Base-by-base conservation (phyloP, 352 stramenopile genomes). In the Phytophthora multivora region DNA sequence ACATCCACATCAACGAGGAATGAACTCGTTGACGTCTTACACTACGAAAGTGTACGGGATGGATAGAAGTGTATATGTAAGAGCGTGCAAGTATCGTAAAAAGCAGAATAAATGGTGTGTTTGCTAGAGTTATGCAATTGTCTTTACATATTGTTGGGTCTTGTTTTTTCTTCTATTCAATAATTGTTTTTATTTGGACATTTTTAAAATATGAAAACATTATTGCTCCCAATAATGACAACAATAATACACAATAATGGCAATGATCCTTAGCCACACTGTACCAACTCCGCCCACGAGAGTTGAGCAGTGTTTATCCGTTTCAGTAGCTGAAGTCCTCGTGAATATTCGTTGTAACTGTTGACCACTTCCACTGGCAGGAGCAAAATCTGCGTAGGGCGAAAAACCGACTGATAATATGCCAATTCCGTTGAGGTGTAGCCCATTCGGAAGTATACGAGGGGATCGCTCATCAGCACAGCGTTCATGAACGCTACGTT, bases 401-500 rank as follows among this genome's bases (percentile, higher is more conserved):
- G 43, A 2, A 59, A 23, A 5, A 51, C 3, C 2, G 63, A 71
- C 19, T 60, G 57, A 26, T 71, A 71, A 21, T 67, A 66, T 6
- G 31, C 49, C 18, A 66, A 30, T 35, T 59, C 19, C 5, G 42
- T 49, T n/a, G n/a, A 36, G 6, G 23, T 40, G n/a, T 43, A 25
- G 3, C 40, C n/a, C 11, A 49, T 39, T 12, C 11, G 48, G 0
- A 66, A 56, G 45, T 61, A 76, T 23, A 77, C 69, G 2, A 78
- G 35, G 7, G 73, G 69, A 16, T 78, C 69, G 28, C 69, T 78
- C 73, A 81, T 73, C 3, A 71, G 18, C 0, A 77, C 58, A 4
- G 67, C 55, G 18, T 76, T 80, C 60, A 80, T 78, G 40, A 78
- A 73, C 4, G 71, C 63, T 12, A 75, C 51, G 19, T 70, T 72